A percentile compares a stretch with the other conserved stretches of the same genome.
Evolutionary conservation across 1,284 basidiomycete species (phyloP).

Genomic region (Vanrija pseudolonga): DNA sequence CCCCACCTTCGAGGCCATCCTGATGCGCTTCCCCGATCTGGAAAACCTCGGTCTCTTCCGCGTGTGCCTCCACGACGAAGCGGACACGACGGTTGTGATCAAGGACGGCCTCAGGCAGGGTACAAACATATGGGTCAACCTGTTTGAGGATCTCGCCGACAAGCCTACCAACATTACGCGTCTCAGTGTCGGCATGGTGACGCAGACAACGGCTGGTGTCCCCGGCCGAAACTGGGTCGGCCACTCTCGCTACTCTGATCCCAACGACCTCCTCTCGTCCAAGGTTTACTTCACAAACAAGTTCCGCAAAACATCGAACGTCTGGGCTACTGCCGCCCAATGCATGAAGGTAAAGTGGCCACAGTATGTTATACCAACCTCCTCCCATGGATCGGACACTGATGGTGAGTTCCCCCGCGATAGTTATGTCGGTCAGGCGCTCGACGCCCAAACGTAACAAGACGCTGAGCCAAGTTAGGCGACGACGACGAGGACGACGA

Average conservation of each 20-base stretch:
- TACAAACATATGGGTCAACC: neutral
- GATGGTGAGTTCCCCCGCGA: neutral
- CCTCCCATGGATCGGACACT: neutral
- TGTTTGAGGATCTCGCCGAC: neutral
- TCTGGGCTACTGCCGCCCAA: neutral
- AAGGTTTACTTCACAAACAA: no score
- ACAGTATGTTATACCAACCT: neutral
- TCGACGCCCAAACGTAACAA: no score
- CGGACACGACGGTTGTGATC: neutral
- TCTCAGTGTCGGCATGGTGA: neutral
- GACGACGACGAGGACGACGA: neutral
- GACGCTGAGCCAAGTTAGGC: neutral
- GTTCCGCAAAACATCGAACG: no score
- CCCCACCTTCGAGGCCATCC: neutral
- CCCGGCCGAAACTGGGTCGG: neutral
- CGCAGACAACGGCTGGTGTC: neutral
- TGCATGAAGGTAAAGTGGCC: neutral
- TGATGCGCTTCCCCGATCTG: neutral
- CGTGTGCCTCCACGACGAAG: neutral
- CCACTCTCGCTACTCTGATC: neutral
- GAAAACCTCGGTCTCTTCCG: neutral
- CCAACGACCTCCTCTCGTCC: neutral
- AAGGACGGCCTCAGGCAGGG: neutral
- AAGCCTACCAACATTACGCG: neutral
- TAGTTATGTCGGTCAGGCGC: neutral